phyloP scores from a whole-genome alignment of 1,284 basidiomycete genomes.

The Gomphus bonarii region DNA sequence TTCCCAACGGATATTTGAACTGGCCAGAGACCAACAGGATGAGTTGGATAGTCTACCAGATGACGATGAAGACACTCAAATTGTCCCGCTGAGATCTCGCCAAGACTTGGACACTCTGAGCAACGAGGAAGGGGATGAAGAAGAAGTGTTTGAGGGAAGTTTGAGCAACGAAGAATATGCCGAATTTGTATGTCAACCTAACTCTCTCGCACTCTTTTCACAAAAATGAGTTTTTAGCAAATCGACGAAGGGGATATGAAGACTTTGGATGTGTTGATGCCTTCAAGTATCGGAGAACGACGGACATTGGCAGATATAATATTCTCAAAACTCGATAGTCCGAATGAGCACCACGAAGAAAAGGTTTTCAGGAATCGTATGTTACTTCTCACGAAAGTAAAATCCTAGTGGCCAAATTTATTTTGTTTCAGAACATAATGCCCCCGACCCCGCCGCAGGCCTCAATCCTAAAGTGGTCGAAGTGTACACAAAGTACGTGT shows the following conservation, averaged over 20 bases:
- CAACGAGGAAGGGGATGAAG: slow-evolving; percentile 25
- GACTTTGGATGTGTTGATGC: slow-evolving; percentile 73
- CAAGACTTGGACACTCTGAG: slow-evolving; percentile 13
- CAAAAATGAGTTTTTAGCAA: slow-evolving; percentile 41
- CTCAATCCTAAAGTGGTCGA: slow-evolving; percentile 96
- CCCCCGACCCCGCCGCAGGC: slow-evolving; percentile 81
- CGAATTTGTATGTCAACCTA: slow-evolving; percentile 28
- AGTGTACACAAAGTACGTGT: slow-evolving; percentile 81
- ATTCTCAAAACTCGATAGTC: slow-evolving; percentile 79
- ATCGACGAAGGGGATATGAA: slow-evolving; percentile 84
- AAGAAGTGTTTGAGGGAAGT: slow-evolving; percentile 24
- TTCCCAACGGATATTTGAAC: slow-evolving; percentile 83
- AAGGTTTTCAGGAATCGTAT: slow-evolving; percentile 36
- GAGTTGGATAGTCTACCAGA: slow-evolving; percentile 58
- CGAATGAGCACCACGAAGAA: slow-evolving; percentile 27
- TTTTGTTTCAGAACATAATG: slow-evolving; percentile 21
- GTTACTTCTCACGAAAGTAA: background rate
- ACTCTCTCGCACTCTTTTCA: background rate
- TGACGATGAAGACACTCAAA: slow-evolving; percentile 23
- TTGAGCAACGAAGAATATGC: slow-evolving; percentile 36
- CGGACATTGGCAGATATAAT: slow-evolving; percentile 93
- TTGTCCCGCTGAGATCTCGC: background rate
- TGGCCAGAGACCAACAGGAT: slow-evolving; percentile 90
- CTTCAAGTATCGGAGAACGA: slow-evolving; percentile 60
- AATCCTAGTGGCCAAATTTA: background rate